A percentile compares a stretch with the other conserved stretches of the same genome.
phyloP scores from a whole-genome alignment of 2,329 filamentous ascomycete genomes.

The Zalaria obscura region DNA sequence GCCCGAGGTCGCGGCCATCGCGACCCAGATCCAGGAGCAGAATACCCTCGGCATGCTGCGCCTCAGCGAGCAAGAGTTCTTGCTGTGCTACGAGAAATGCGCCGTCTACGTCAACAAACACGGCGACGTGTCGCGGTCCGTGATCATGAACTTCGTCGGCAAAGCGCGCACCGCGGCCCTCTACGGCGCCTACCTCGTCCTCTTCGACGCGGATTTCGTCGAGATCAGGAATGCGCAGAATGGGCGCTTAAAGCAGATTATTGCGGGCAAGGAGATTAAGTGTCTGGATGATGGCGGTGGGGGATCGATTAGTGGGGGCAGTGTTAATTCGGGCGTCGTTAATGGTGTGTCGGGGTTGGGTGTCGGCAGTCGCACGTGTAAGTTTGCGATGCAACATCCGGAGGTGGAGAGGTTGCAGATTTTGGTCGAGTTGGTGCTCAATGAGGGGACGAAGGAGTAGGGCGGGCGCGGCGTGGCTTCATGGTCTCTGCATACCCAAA shows the following conservation, averaged over 20 bases:
- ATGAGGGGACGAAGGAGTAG: conserved; percentile 48
- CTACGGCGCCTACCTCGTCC: conserved; percentile 78
- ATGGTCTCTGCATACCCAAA: too few relatives aligned
- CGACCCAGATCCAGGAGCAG: conserved; percentile 67
- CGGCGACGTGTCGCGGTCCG: conserved; percentile 81
- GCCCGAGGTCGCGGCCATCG: conserved; percentile 70
- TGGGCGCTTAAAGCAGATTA: conserved; percentile 82
- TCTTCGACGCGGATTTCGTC: conserved; percentile 94
- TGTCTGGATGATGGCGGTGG: conserved; percentile 75
- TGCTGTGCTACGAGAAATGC: conserved; percentile 89
- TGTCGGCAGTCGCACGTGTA: conserved; percentile 55
- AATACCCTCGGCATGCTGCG: conserved; percentile 92
- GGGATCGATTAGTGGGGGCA: conserved; percentile 39
- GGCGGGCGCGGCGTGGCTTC: too few relatives aligned
- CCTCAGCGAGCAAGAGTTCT: conserved; percentile 73
- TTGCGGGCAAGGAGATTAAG: conserved; percentile 77
- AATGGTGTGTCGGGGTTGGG: conserved; percentile 18
- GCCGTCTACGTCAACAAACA: conserved; percentile 98
- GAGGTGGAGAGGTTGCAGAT: conserved; percentile 74
- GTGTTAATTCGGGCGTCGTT: conserved; percentile 18
- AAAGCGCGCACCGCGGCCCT: conserved; percentile 77
- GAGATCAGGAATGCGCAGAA: conserved; percentile 96
- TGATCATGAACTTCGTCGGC: conserved; percentile 99
- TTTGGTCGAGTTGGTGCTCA: conserved; percentile 81
- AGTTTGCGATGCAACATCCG: conserved; percentile 91